phyloP scores from a whole-genome alignment of 192 early-diverging fungal genomes.

The Paraglomus occultum region DNA sequence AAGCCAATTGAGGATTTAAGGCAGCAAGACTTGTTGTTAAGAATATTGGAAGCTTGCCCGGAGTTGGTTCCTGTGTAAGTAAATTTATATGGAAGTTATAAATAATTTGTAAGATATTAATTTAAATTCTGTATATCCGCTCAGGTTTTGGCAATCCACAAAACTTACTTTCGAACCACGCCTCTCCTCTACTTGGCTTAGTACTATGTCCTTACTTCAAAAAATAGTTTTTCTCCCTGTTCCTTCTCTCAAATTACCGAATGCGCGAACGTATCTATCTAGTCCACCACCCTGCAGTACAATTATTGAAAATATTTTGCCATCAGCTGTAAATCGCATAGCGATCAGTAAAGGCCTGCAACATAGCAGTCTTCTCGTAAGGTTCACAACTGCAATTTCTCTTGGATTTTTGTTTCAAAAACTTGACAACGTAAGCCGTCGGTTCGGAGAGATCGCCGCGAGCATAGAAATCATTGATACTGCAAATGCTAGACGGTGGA shows the following conservation, averaged over 20 bases:
- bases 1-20: conserved; percentile 61
- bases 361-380: conserved; percentile 59
- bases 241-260: conserved; percentile 53
- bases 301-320: conserved; percentile 71
- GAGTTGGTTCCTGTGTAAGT: conserved; percentile 72
- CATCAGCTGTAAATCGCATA: conserved; percentile 50
- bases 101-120: background rate
- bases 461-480: conserved; percentile 28
- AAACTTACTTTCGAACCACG: conserved; percentile 71
- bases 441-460: conserved; percentile 33
- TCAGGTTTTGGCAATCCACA: conserved; percentile 63
- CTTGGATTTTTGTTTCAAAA: conserved; percentile 63
- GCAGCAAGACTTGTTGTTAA: conserved; percentile 67
- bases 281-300: conserved; percentile 56
- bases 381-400: conserved; percentile 59
- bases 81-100: background rate
- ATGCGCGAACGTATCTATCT: conserved; percentile 38
- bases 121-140: background rate
- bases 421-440: conserved; percentile 38
- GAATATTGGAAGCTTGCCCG: conserved; percentile 64
- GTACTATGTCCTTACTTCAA: conserved; percentile 71
- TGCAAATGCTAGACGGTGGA: conserved; percentile 33
- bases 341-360: conserved; percentile 60
- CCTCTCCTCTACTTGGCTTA: conserved; percentile 67
- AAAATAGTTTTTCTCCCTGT: conserved; percentile 67